Conservation (phyloP, 2,329 filamentous ascomycete species). For the Aspergillus fijiensis region DNA sequence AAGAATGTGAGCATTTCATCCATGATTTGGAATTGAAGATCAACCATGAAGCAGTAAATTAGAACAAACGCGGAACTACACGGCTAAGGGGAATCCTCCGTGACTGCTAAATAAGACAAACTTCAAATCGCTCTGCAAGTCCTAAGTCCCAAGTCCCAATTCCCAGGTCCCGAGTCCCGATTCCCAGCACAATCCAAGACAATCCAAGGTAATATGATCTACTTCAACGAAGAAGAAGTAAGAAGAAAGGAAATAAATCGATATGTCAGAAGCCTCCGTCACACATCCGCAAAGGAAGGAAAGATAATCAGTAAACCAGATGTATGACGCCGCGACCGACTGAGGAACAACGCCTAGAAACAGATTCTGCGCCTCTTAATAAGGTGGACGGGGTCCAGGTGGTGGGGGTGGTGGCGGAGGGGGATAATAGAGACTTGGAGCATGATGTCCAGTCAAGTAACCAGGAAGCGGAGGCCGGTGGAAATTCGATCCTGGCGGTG, state of each 20-base stretch:
- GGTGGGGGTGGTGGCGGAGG: conserved; percentile 24
- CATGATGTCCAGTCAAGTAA: conserved; percentile 26
- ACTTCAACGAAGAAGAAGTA: background rate
- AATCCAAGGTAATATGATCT: background rate
- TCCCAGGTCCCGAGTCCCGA: background rate
- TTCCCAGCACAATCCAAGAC: background rate
- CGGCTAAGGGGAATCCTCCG: conserved; percentile 8
- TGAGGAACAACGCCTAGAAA: background rate
- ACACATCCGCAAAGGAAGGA: background rate
- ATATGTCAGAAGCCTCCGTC: background rate
- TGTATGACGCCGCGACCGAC: background rate
- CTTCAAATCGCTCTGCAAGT: background rate
- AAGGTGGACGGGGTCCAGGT: conserved; percentile 21
- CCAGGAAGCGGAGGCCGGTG: conserved; percentile 32
- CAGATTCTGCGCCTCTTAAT: conserved; percentile 7
- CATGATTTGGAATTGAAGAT: too few relatives aligned
- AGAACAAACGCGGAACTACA: background rate
- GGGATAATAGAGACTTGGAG: conserved; percentile 25
- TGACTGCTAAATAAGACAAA: background rate
- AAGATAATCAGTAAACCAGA: background rate
- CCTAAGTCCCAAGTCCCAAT: background rate
- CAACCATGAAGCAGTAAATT: background rate
- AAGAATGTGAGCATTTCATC: too few relatives aligned
- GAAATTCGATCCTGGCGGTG: conserved; percentile 41
- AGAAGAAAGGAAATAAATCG: background rate